A percentile compares a stretch with the other conserved stretches of the same genome.
These are phyloP conservation scores for Paramyrothecium sp. DNA, from an alignment of 2,329 filamentous ascomycete genomes.

Conservation along the genomic window DNA sequence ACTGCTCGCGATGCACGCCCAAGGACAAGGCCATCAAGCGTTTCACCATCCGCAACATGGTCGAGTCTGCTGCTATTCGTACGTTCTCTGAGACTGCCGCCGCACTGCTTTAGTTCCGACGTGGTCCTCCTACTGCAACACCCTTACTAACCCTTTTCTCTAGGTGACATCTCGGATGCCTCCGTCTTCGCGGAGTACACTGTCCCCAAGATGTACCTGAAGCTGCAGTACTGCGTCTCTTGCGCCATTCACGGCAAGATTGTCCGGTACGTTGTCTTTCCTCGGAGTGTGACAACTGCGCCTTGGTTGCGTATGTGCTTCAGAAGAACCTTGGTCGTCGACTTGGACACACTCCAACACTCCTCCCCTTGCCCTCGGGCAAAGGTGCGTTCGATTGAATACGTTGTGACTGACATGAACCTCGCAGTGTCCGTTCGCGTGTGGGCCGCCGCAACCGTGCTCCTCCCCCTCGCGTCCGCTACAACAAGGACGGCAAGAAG, in stretches of 20 bases:
- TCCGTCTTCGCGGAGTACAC: slow-evolving; percentile 99
- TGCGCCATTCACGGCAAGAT: slow-evolving; percentile 99
- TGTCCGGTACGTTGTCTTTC: slow-evolving; percentile 84
- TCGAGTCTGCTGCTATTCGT: slow-evolving; percentile 99
- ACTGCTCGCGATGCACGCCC: slow-evolving; percentile 81
- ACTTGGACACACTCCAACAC: slow-evolving; percentile 30
- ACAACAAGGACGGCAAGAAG: slow-evolving; percentile 99
- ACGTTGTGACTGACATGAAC: slow-evolving; percentile 37
- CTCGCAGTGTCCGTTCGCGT: slow-evolving; percentile 85
- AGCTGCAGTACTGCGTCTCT: slow-evolving; percentile 99
- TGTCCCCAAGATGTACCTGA: slow-evolving; percentile 99
- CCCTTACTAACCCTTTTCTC: slow-evolving; percentile 9
- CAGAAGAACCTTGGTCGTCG: slow-evolving; percentile 62
- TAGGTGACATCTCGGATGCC: slow-evolving; percentile 99
- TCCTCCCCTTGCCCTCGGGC: slow-evolving; percentile 8
- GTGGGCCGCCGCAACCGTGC: slow-evolving; percentile 98
- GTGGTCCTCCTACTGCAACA: background rate
- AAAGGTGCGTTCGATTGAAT: slow-evolving; percentile 24
- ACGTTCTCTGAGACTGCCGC: slow-evolving; percentile 46
- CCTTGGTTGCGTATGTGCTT: slow-evolving; percentile 45
- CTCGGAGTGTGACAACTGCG: slow-evolving; percentile 58
- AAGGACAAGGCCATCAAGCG: slow-evolving; percentile 99
- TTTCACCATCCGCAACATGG: slow-evolving; percentile 99
- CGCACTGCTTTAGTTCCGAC: background rate
- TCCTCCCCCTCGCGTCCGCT: slow-evolving; percentile 93